Conservation (phyloP, 2,329 filamentous ascomycete species). For the Blastomyces parvus region DNA sequence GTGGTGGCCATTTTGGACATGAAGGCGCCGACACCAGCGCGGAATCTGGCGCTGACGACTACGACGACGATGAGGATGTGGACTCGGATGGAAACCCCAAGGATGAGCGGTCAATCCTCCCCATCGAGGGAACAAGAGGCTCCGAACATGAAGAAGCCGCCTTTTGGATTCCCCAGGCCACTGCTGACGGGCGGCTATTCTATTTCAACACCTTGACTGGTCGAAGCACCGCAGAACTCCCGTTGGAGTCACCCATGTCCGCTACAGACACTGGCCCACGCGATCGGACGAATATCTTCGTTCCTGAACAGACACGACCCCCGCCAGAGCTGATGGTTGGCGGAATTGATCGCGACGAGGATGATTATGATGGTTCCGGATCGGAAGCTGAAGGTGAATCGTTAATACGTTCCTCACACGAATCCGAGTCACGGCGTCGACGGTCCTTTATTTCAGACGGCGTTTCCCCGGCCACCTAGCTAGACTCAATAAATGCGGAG, state of each 20-base stretch:
- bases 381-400: constrained; percentile 75
- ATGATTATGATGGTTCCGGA: constrained; percentile 86
- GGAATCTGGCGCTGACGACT: constrained; percentile 48
- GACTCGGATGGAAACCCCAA: constrained; percentile 59
- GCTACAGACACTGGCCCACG: constrained; percentile 73
- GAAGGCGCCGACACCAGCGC: constrained; percentile 45
- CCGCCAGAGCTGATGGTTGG: constrained; percentile 86
- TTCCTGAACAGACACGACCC: constrained; percentile 81
- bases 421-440: constrained; percentile 56
- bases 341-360: constrained; percentile 72
- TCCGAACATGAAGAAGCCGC: constrained; percentile 73
- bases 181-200: constrained; percentile 81
- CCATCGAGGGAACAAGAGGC: constrained; percentile 54
- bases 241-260: constrained; percentile 78
- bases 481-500: constrained; percentile 77
- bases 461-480: constrained; percentile 76
- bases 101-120: constrained; percentile 51
- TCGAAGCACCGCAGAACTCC: constrained; percentile 90
- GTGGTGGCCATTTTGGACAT: constrained; percentile 45
- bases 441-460: constrained; percentile 58
- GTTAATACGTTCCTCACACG: constrained; percentile 57
- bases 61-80: constrained; percentile 53
- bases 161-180: constrained; percentile 98
- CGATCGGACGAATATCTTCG: constrained; percentile 77
- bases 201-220: constrained; percentile 98